Evolutionary conservation across 1,139 yeast genomes (phyloP), one percentile per base, ranked within the genome.

Genomic region (Hansenula sp.): DNA sequence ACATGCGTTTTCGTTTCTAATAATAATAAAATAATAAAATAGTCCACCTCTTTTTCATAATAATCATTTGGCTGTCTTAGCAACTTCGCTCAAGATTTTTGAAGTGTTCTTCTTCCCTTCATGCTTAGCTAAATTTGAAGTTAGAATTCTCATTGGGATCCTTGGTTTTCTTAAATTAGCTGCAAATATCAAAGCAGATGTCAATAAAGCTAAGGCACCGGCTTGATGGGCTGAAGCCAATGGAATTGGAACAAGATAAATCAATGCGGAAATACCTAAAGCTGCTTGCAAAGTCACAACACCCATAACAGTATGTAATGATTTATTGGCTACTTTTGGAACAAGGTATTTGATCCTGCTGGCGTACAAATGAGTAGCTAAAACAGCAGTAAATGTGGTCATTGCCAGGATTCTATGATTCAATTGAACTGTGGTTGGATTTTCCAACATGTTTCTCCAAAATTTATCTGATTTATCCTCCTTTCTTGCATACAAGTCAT

Each of bases 191-290:
- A 93, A 71, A 24, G 89, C 77, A 13, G 86, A 74, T 0, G 99
- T 93, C 55, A 94, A 72, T 44, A 94, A 73, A 0, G 95, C 96
- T 58, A 94, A 70, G 0, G 98, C 96, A 52, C 99, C 98, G 13
- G 97, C 97, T 70, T 94, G 99, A 63, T 94, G 99, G 8, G 91
- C 79, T 9, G 98, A 95, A 1, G 96, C 99, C 41, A 93, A 67
- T 16, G 96, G 87, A 34, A 88, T 82, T 32, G 99, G 99, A 16
- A 93, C 99, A 50, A 90, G 74, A 63, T 89, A 91, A 35, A 91
- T 66, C 58, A 94, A 74, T 0, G 99, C 93, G 34, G 81, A 68
- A 43, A 91, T 87, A 45, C 99, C 99, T 41, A 94, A 71, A 0
- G 87, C 69, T 3, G 85, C 96, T 67, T 94, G 99, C 27, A 86